Evolutionary conservation across 331 rosid species (phyloP).

Genomic region (Quercus phellos): DNA sequence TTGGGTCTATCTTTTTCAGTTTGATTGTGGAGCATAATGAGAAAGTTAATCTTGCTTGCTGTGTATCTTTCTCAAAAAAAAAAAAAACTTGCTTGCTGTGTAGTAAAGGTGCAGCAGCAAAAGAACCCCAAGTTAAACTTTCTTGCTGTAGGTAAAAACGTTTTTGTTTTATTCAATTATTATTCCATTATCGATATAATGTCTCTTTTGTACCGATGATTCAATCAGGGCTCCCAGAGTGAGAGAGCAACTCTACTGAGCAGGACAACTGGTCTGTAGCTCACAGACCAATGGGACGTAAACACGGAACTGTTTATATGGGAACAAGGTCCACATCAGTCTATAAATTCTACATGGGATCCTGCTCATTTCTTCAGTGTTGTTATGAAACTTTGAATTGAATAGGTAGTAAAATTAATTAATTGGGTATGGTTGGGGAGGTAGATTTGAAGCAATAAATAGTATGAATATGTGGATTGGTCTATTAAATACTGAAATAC

Average conservation of each 20-base stretch:
- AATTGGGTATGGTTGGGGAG: constrained; percentile 43
- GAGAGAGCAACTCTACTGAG: constrained; percentile 35
- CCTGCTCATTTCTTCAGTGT: constrained; percentile 14
- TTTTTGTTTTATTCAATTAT: background rate
- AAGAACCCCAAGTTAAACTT: background rate
- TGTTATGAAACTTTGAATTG: constrained; percentile 22
- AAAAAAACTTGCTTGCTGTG: background rate
- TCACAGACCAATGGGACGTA: constrained; percentile 24
- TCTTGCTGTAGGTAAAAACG: background rate
- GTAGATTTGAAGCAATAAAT: constrained; percentile 55
- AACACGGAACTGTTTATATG: constrained; percentile 13
- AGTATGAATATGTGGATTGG: constrained; percentile 26
- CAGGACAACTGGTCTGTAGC: constrained; percentile 39
- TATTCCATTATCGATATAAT: background rate
- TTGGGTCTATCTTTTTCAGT: too few species aligned
- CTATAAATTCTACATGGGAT: constrained; percentile 19
- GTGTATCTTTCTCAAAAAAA: too few species aligned
- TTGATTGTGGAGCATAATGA: too few species aligned
- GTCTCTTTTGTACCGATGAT: constrained; percentile 53
- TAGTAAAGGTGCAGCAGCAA: background rate
- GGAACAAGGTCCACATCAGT: constrained; percentile 22
- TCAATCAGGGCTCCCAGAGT: constrained; percentile 49
- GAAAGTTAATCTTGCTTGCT: background rate
- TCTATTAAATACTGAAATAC: constrained; percentile 38
- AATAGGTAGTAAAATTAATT: constrained; percentile 26